Conservation (phyloP, 352 stramenopile genomes). For the Globisporangium canariense region DNA sequence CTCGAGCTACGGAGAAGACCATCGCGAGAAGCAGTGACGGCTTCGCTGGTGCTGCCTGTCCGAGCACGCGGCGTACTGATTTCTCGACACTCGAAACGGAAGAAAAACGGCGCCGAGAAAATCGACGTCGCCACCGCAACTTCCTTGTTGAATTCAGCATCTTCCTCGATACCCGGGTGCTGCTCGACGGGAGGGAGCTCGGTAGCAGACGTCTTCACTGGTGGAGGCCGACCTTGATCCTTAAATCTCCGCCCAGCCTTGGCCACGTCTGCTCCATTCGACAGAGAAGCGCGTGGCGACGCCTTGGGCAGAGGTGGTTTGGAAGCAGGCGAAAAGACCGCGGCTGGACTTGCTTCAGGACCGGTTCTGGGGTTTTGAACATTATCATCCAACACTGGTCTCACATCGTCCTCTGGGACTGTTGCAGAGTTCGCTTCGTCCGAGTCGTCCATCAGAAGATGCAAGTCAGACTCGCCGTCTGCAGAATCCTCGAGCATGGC, state of each 20-base stretch:
- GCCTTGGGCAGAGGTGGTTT: constrained; percentile 18
- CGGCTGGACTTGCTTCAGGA: neutral
- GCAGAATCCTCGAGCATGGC: constrained; percentile 50
- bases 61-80: constrained; percentile 28
- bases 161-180: constrained; percentile 50
- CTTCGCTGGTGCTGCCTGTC: neutral
- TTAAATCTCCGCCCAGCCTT: constrained; percentile 13
- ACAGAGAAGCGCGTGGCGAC: constrained; percentile 1
- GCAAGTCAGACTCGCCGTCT: constrained; percentile 55
- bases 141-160: constrained; percentile 83
- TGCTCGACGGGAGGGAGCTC: constrained; percentile 28
- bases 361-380: neutral
- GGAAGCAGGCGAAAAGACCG: constrained; percentile 13
- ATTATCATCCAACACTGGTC: constrained; percentile 1
- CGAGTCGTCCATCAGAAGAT: constrained; percentile 65
- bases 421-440: constrained; percentile 32
- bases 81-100: constrained; percentile 78
- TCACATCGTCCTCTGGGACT: constrained; percentile 14
- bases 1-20: constrained; percentile 36
- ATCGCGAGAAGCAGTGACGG: constrained; percentile 4
- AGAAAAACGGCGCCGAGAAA: constrained; percentile 84
- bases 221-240: constrained; percentile 19
- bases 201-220: constrained; percentile 24
- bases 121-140: constrained; percentile 77
- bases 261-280: neutral